Conservation (phyloP, 108 stramenopile species). For the Bacterosira constricta region DNA sequence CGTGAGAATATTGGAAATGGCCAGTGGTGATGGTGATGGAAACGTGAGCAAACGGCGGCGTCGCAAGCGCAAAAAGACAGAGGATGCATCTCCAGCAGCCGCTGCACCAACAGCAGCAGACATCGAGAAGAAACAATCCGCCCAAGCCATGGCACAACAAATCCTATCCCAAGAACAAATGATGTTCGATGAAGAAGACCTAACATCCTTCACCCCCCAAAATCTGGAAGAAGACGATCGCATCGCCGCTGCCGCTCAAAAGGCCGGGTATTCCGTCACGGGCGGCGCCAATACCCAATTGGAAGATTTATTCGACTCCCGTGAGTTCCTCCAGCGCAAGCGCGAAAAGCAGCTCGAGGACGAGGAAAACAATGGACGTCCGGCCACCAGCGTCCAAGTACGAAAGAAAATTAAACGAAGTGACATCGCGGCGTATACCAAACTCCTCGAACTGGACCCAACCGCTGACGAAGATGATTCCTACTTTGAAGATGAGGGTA, state of each 20-base stretch:
- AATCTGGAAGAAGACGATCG: slow-evolving; percentile 28
- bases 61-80: slow-evolving; percentile 44
- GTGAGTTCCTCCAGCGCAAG: slow-evolving; percentile 45
- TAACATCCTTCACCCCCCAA: slow-evolving; percentile 31
- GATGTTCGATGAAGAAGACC: slow-evolving; percentile 44
- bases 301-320: slow-evolving; percentile 36
- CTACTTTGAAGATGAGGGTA: slow-evolving; percentile 83
- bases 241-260: slow-evolving; percentile 36
- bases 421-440: slow-evolving; percentile 58
- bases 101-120: not conserved
- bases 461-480: slow-evolving; percentile 83
- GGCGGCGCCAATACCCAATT: slow-evolving; percentile 2
- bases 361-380: slow-evolving; percentile 20
- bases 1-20: slow-evolving; percentile 7
- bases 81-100: not conserved
- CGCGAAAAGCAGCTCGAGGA: slow-evolving; percentile 51
- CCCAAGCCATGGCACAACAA: slow-evolving; percentile 20
- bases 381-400: slow-evolving; percentile 21
- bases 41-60: slow-evolving; percentile 29
- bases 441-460: slow-evolving; percentile 76
- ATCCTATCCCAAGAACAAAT: slow-evolving; percentile 39
- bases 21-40: slow-evolving; percentile 1
- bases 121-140: slow-evolving; percentile 16
- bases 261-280: slow-evolving; percentile 28
- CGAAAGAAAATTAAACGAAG: slow-evolving; percentile 70